Conservation (phyloP, 2,329 filamentous ascomycete species). For the Mariannaea sp. region DNA sequence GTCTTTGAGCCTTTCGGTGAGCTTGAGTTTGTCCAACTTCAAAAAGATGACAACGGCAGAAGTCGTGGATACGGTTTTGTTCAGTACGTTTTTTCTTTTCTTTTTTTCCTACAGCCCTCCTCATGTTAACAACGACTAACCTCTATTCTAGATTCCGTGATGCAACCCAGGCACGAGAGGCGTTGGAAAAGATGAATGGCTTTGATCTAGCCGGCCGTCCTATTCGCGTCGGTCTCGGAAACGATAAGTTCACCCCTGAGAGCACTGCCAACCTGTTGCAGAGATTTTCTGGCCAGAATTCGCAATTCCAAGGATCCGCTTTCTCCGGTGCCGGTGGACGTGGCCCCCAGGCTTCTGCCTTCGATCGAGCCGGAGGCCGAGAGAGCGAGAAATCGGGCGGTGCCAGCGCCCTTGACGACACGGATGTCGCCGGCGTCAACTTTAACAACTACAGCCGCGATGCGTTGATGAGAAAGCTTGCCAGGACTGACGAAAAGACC, state of each 20-base stretch:
- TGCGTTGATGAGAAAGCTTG: slow-evolving; percentile 97
- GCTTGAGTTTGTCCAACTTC: slow-evolving; percentile 95
- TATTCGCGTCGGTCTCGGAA: slow-evolving; percentile 97
- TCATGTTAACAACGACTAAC: slow-evolving; percentile 45
- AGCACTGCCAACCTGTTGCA: slow-evolving; percentile 91
- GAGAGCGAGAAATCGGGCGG: slow-evolving; percentile 90
- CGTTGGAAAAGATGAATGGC: slow-evolving; percentile 98
- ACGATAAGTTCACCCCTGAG: slow-evolving; percentile 99
- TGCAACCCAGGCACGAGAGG: slow-evolving; percentile 88
- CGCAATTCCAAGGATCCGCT: slow-evolving; percentile 82
- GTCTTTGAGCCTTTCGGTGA: slow-evolving; percentile 98
- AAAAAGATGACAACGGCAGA: slow-evolving; percentile 90
- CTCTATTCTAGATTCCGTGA: slow-evolving; percentile 73
- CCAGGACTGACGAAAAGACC: slow-evolving; percentile 84
- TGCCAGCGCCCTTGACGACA: slow-evolving; percentile 94
- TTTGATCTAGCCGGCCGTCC: slow-evolving; percentile 97
- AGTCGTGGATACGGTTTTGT: slow-evolving; percentile 98
- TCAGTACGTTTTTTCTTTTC: slow-evolving; percentile 80
- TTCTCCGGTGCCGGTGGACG: slow-evolving; percentile 91
- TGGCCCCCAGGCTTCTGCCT: slow-evolving; percentile 81
- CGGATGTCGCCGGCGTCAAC: slow-evolving; percentile 96
- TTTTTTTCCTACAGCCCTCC: too few species aligned
- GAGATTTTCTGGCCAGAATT: slow-evolving; percentile 83
- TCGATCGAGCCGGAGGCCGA: slow-evolving; percentile 87
- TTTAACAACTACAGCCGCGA: slow-evolving; percentile 99